Evolutionary conservation across 371 early-diverging fungal species (phyloP), one percentile per base, ranked within the genome.

Genomic region (Rhizopus arrhizus): DNA sequence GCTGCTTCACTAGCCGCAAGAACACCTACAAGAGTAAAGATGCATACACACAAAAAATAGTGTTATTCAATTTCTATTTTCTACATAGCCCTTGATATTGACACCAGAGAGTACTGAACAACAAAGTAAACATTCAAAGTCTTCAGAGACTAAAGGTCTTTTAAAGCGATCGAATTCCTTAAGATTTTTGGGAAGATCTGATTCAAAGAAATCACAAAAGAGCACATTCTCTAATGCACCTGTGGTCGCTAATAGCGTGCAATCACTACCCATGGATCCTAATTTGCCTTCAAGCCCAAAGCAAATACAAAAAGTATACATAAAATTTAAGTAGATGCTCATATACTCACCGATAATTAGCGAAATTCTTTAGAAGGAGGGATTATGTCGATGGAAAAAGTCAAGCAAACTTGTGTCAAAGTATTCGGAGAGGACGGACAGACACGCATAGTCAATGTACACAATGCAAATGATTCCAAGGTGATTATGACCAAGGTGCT

Each of bases 371-470:
- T 72, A 40, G 69, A 78, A 66, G 83, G 80, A 12, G 80, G 80
- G 4, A 87, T 87, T 47, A 89, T 87, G 86, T 81, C 83, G 0
- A 66, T 86, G 73, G 87, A 89, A 53, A 81, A 78, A 33, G 85
- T 87, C 45, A 86, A 87, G 47, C 85, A 85, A 80, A 76, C 83
- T 40, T 86, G 84, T 43, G 84, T 89, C 40, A 80, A 84, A 58
- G 89, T 89, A 5, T 82, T 83, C 72, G 88, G 87, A 10, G 87
- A 88, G 43, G 87, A 85, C 46, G 82, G 85, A 8, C 86, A 89
- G 62, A 81, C 83, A 5, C 78, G 86, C 34, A 84, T 87, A 36
- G 86, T 89, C 16, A 81, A 85, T 64, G 78, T 88, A 5, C 82
- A 81, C 56, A 81, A 81, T 65, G 77, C 82, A 5, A 67, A 72